Evolutionary conservation across 208 protist species (phyloP), one percentile per base, ranked within the genome.

Genomic region (Kentomonas sorsogonicus): DNA sequence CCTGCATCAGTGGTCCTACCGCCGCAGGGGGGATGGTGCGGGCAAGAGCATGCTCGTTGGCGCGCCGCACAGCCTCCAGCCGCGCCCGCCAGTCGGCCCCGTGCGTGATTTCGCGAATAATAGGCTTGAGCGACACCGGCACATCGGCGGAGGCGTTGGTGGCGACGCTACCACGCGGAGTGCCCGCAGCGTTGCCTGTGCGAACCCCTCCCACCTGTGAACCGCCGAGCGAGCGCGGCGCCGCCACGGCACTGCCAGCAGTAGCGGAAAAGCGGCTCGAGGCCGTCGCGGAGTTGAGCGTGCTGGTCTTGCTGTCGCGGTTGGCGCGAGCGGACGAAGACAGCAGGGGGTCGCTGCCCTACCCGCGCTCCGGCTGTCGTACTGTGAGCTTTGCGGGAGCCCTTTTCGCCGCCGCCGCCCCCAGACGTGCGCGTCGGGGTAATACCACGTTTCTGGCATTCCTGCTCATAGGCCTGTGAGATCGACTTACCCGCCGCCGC

Each of bases 51-150:
- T 83, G 67, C 27, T 86, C 85, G 25, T 89, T 78, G 15, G 86
- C 66, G 44, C 61, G 66, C 11, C 74, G 82, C 7, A 95, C 69
- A 23, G 66, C 84, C 13, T 81, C 61, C 23, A 91, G 72, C 16
- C 88, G 84, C 30, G 82, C 70, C 2, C 81, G 73, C 85, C 88
- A 95, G 63, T 95, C 85, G 11, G 54, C 38, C 29, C 73, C 75
- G 48, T 39, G 47, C 11, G 62, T 81, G 45, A 94, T 81, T 52
- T 87, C 70, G n/a, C 73, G 69, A 33, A 89, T 11, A 27, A 86
- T 72, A 23, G 38, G 26, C 3, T 68, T 60, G 43, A 85, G 70
- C 15, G 57, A 22, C 23, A 52, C 30, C 11, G 74, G 57, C 50
- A 62, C 20, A 23, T 51, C 41, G 4, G 44, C 30, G 31, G 30